These are phyloP conservation scores for Cyclotella choctawhatcheeana DNA, from an alignment of 108 stramenopile species.

Conservation along the genomic window DNA sequence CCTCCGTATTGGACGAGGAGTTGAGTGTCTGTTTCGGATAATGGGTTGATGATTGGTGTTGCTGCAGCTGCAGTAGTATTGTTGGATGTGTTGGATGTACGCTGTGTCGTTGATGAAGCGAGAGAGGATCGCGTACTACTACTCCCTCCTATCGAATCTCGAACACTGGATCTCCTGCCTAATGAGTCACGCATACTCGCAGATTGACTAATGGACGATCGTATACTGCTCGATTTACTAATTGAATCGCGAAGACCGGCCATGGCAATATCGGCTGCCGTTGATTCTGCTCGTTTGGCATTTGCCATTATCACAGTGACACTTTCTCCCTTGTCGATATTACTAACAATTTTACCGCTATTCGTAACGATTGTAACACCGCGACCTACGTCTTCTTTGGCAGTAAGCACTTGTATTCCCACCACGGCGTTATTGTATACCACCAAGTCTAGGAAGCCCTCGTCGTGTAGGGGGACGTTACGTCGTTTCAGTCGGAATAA, in stretches of 20 bases:
- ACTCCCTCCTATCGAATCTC: too few relatives aligned
- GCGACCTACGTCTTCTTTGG: background rate
- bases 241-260: too few relatives aligned
- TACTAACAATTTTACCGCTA: background rate
- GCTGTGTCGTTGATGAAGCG: background rate
- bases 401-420: background rate
- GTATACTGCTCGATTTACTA: too few relatives aligned
- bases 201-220: too few relatives aligned
- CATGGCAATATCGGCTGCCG: too few relatives aligned
- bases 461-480: conserved; percentile 20
- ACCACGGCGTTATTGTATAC: background rate
- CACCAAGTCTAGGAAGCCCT: background rate
- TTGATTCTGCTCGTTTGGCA: too few relatives aligned
- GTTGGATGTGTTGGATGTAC: background rate
- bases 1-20: conserved; percentile 4
- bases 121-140: too few relatives aligned
- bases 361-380: background rate
- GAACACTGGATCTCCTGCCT: too few relatives aligned
- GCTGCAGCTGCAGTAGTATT: background rate
- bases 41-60: background rate
- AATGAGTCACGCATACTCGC: too few relatives aligned
- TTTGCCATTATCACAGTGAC: too few relatives aligned
- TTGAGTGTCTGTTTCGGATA: conserved; percentile 1
- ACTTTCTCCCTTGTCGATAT: background rate
- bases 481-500: conserved; percentile 54